These are phyloP conservation scores for Ogataea angusta DNA, from an alignment of 805 yeast species.

Conservation along the genomic window DNA sequence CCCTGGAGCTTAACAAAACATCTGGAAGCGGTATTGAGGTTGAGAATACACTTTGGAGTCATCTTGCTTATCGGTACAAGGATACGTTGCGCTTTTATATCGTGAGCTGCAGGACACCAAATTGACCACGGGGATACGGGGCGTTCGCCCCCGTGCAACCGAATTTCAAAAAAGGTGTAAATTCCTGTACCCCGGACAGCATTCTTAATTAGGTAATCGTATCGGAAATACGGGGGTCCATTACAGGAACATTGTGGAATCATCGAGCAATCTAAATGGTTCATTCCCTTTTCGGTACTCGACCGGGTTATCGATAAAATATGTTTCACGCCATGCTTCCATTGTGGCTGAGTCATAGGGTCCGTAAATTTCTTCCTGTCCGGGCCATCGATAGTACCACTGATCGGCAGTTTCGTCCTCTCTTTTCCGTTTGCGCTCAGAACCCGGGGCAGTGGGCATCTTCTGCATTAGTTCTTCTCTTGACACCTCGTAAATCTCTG, in stretches of 20 bases:
- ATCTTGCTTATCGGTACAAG: constrained; percentile 5
- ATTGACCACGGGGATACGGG: constrained; percentile 14
- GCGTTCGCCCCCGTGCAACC: constrained; percentile 11
- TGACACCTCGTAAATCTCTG: constrained; percentile 50
- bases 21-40: constrained; percentile 29
- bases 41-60: constrained; percentile 29
- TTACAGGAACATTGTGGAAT: constrained; percentile 4
- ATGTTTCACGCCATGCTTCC: constrained; percentile 49
- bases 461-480: constrained; percentile 53
- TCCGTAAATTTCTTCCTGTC: constrained; percentile 41
- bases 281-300: constrained; percentile 35
- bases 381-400: constrained; percentile 19
- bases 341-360: constrained; percentile 51
- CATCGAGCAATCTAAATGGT: constrained; percentile 4
- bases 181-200: constrained; percentile 13
- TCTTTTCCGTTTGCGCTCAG: constrained; percentile 13
- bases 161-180: constrained; percentile 9
- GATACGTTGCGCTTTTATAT: background rate
- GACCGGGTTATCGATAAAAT: constrained; percentile 44
- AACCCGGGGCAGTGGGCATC: constrained; percentile 43
- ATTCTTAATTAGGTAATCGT: constrained; percentile 1
- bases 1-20: constrained; percentile 21
- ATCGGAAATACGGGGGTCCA: background rate
- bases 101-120: constrained; percentile 1
- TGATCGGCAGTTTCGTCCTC: constrained; percentile 22